Percentiles rank a stretch among this genome's conserved stretches.
phyloP scores from a whole-genome alignment of 176 grass and related monocot species.

The Musa troglodytarum region DNA sequence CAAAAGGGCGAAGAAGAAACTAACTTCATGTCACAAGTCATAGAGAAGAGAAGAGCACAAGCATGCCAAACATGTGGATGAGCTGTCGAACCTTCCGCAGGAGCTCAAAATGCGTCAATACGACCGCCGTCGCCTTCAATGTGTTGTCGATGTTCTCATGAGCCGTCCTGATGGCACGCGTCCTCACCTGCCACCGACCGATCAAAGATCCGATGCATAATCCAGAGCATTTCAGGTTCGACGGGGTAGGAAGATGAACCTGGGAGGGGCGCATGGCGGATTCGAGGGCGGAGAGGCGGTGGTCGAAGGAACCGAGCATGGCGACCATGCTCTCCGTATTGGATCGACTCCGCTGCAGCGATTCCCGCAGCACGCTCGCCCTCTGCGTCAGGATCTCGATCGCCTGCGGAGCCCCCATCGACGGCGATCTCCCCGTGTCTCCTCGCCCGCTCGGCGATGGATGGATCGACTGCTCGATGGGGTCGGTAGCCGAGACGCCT shows the following conservation, averaged over 20 bases:
- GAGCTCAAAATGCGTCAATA: slow-evolving; percentile 67
- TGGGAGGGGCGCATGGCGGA: slow-evolving; percentile 85
- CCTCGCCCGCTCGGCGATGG: not conserved
- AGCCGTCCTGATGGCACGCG: slow-evolving; percentile 71
- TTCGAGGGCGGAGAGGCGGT: slow-evolving; percentile 89
- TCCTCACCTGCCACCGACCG: slow-evolving; percentile 45
- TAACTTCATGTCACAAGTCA: not conserved
- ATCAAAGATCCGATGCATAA: not conserved
- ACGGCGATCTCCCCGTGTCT: not conserved
- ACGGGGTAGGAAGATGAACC: slow-evolving; percentile 11
- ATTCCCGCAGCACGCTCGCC: slow-evolving; percentile 47
- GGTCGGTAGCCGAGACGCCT: not conserved
- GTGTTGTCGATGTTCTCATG: slow-evolving; percentile 80
- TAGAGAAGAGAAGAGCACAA: not conserved
- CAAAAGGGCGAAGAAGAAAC: too few relatives aligned
- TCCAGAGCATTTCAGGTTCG: too few relatives aligned
- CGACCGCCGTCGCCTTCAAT: slow-evolving; percentile 52
- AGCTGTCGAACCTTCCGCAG: slow-evolving; percentile 43
- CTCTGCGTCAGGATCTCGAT: slow-evolving; percentile 40
- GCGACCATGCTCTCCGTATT: slow-evolving; percentile 86
- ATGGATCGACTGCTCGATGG: not conserved
- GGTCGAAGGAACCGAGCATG: slow-evolving; percentile 91
- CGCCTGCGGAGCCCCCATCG: slow-evolving; percentile 33
- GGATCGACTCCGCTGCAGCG: slow-evolving; percentile 52
- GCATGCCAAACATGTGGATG: not conserved